A percentile compares a stretch with the other conserved stretches of the same genome.
These are phyloP conservation scores for Phytophthora tubulina DNA, from an alignment of 352 stramenopile species.

Conservation along the genomic window DNA sequence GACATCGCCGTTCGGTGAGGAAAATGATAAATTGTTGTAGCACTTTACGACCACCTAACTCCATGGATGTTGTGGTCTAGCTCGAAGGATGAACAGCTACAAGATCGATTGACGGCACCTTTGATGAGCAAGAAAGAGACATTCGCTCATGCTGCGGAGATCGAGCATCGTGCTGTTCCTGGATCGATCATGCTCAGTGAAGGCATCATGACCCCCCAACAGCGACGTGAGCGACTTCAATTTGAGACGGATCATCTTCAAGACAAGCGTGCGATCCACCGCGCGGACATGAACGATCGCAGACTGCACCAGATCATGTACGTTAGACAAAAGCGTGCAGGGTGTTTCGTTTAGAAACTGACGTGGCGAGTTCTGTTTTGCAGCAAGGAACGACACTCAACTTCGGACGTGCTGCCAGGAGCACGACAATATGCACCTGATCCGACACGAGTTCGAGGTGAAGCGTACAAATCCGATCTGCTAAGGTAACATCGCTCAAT, in stretches of 20 bases:
- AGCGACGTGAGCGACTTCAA: conserved; percentile 72
- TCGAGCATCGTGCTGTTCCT: conserved; percentile 57
- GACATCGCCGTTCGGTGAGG: conserved; percentile 42
- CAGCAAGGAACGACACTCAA: conserved; percentile 64
- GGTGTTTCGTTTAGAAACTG: conserved; percentile 18
- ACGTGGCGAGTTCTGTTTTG: conserved; percentile 6
- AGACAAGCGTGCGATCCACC: conserved; percentile 62
- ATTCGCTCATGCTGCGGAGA: conserved; percentile 53
- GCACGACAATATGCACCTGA: conserved; percentile 7
- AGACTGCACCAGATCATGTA: conserved; percentile 83
- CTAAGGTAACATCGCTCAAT: conserved; percentile 39
- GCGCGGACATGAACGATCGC: conserved; percentile 65
- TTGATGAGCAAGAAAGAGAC: conserved; percentile 62
- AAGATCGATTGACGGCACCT: conserved; percentile 42
- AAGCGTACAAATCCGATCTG: conserved; percentile 59
- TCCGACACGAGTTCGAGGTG: conserved; percentile 38
- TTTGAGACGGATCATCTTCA: conserved; percentile 72
- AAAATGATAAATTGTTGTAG: conserved; percentile 5
- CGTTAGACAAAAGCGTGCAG: conserved; percentile 9
- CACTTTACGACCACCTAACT: conserved; percentile 9
- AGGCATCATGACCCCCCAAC: conserved; percentile 75
- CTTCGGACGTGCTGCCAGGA: conserved; percentile 56
- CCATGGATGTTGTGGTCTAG: conserved; percentile 11
- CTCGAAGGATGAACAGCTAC: conserved; percentile 26
- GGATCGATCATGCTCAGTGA: conserved; percentile 69